Evolutionary conservation across 805 yeast species (phyloP), one percentile per base, ranked within the genome.

Genomic region (Kregervanrija pseudodelftensis): DNA sequence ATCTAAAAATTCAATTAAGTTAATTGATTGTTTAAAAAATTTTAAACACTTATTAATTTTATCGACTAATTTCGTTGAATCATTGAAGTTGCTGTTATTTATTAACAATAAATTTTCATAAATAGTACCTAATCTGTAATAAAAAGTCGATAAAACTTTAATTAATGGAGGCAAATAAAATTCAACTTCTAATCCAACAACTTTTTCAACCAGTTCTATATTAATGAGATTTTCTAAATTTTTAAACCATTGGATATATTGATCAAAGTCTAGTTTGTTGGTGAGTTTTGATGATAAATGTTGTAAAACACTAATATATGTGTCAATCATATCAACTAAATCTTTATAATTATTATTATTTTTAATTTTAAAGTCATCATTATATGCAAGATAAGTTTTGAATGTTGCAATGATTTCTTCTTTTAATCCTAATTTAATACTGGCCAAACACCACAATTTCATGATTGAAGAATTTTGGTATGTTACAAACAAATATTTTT

Each of bases 391-490:
- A 44, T 66, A 71, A 14, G 74, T 74, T 22, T 61, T 63, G 48
- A 72, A 70, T 11, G 66, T 52, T 5, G 68, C 60, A 10, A 54
- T 55, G 4, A 56, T 46, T 38, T 63, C 64, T 1, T 55, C 51
- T 0, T 33, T 16, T 22, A 53, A 51, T 5, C 54, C 44, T 12
- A 50, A 45, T 2, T 48, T 43, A n/a, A 64, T 55, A 30, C 65
- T 53, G 37, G 57, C 13, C 39, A 57, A 5, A 59, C 65, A 48
- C 64, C 64, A 50, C 45, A 58, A 53, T 63, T 67, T 46, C 68
- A 71, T 47, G 60, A 56, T 49, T 54, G 64, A 36, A 61, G 57
- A 36, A 67, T 63, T 73, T 52, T 75, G 80, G 46, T 74, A 76
- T 0, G 80, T 73, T 40, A 64, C 68, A 12, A 61, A 55, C 41